Evolutionary conservation across 1,284 basidiomycete species (phyloP).

Genomic region (Sparassis latifolia): DNA sequence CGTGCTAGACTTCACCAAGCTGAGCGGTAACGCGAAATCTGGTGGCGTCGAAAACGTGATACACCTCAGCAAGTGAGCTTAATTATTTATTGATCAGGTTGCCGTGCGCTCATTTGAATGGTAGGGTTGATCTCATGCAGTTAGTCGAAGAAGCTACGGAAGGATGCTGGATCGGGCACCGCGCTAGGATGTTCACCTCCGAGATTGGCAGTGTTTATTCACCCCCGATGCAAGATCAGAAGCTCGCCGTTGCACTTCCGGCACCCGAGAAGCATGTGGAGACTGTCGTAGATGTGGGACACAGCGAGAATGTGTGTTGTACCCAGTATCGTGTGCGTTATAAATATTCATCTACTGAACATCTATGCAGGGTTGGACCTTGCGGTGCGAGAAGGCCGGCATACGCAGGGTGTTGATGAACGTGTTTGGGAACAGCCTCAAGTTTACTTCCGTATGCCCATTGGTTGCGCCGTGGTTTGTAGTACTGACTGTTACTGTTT

Average conservation of each 20-base stretch:
- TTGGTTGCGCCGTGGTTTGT: background rate
- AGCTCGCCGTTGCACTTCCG: conserved; percentile 29
- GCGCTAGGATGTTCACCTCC: conserved; percentile 69
- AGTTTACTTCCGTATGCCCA: conserved; percentile 71
- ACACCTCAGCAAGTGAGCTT: conserved; percentile 52
- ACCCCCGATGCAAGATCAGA: conserved; percentile 54
- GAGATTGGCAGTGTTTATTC: conserved; percentile 93
- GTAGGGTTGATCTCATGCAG: conserved; percentile 79
- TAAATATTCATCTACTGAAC: background rate
- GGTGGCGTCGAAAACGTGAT: conserved; percentile 74
- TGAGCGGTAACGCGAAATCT: conserved; percentile 81
- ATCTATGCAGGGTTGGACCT: conserved; percentile 67
- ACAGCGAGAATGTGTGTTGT: conserved; percentile 52
- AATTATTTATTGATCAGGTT: background rate
- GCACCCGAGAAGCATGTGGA: conserved; percentile 53
- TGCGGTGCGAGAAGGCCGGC: conserved; percentile 90
- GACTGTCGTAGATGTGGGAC: conserved; percentile 84
- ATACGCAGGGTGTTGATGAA: conserved; percentile 94
- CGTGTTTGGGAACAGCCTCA: conserved; percentile 90
- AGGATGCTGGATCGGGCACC: conserved; percentile 91
- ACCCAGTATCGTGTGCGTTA: background rate
- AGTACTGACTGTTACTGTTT: conserved; percentile 6
- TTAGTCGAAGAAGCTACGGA: conserved; percentile 95
- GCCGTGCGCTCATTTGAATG: background rate
- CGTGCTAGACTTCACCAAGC: conserved; percentile 93